Base-by-base conservation (phyloP, 257 asterid species). In the Fraxinus americana region DNA sequence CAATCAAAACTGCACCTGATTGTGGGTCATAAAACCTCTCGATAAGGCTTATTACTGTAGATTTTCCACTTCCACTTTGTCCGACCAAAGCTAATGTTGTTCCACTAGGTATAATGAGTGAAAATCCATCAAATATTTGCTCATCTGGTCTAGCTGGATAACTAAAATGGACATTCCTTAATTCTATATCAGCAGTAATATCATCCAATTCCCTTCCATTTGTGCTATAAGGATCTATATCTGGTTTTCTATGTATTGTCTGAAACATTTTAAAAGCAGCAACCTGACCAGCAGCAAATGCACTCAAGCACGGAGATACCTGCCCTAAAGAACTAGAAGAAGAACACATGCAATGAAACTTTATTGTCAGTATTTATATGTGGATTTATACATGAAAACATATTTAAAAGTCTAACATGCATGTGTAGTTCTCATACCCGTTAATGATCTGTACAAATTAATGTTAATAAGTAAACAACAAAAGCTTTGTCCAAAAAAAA, bases 21-120 rank as follows among this genome's bases (percentile, higher is more conserved):
- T 85, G 87, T 25, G 94, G 94, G 77, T 90, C 94, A 79, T 90
- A 90, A 72, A 88, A 90, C 79, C 94, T 85, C 81, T 88, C 85
- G 1, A 89, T 68, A 36, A 89, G 86, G 48, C 30, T 83, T 57
- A 87, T 72, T 4, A 89, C 80, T 0, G 85, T 88, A 41, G 94
- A 87, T 83, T 89, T 89, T n/a, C 94, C 94, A 50, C 88, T 83
- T 13, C 94, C 94, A 78, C 90, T 89, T 36, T 82, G 84, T 36
- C 93, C 93, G 6, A 89, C 91, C 70, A 89, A 75, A 65, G 91
- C 93, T 21, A 80, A 36, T 17, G 88, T 87, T 4, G 79, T 83
- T 23, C 91, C 92, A 70, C 81, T 80, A 0, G 84, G 80, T 38
- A 89, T 65, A 2, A 2, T 38, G 0, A 89, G 85, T 71, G 87